These are phyloP conservation scores for Mycena floridula DNA, from an alignment of 768 basidiomycete species.

Conservation along the genomic window DNA sequence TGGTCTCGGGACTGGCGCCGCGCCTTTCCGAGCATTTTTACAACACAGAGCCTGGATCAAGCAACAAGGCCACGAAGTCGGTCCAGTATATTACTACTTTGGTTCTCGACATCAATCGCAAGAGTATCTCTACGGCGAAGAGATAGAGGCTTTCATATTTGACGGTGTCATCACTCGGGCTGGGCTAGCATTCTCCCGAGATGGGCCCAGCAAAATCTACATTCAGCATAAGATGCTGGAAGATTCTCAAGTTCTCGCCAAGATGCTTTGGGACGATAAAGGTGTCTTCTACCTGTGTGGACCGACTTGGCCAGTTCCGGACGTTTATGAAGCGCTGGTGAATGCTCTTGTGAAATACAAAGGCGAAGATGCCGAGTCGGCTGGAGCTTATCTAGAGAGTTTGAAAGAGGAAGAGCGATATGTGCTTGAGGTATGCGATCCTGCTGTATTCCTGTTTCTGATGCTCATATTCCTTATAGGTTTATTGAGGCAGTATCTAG, in stretches of 20 bases:
- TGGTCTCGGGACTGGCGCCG: constrained; percentile 95
- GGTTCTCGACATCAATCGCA: constrained; percentile 93
- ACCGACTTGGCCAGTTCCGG: constrained; percentile 99
- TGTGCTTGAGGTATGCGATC: constrained; percentile 86
- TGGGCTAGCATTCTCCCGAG: constrained; percentile 95
- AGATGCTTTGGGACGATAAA: constrained; percentile 63
- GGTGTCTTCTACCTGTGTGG: constrained; percentile 97
- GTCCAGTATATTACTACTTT: constrained; percentile 97
- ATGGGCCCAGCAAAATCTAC: constrained; percentile 89
- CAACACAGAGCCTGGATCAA: constrained; percentile 88
- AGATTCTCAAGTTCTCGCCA: constrained; percentile 71
- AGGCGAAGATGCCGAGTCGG: constrained; percentile 53
- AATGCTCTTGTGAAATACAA: constrained; percentile 71
- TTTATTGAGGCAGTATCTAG: too few species aligned
- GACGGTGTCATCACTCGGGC: constrained; percentile 83
- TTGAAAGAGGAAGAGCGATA: constrained; percentile 97
- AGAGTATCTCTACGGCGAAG: constrained; percentile 96
- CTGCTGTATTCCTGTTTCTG: too few species aligned
- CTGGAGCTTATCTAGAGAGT: constrained; percentile 79
- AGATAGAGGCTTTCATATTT: constrained; percentile 89
- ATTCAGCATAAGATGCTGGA: constrained; percentile 98
- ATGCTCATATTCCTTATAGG: too few species aligned
- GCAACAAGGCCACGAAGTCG: constrained; percentile 71
- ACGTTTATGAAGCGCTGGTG: constrained; percentile 91
- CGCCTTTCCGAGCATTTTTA: constrained; percentile 98